Percentiles rank a stretch among this genome's conserved stretches.
Evolutionary conservation across 371 early-diverging fungal genomes (phyloP).

Genomic region (Mucor mucedo): DNA sequence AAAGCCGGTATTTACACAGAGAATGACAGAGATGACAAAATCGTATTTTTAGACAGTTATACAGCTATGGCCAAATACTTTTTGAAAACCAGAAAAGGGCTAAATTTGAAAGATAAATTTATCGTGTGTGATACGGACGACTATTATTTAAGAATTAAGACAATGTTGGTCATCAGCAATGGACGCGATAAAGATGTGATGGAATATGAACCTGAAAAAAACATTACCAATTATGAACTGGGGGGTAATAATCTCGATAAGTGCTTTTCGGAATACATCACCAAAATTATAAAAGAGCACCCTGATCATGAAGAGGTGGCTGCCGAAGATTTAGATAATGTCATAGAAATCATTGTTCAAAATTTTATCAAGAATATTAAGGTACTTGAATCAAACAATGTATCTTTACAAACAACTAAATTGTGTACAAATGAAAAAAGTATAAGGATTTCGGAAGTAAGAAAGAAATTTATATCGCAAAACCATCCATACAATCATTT

Average conservation of each 20-base stretch:
- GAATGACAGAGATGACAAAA: conserved; percentile 14
- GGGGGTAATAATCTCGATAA: not conserved
- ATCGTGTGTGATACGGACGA: conserved; percentile 16
- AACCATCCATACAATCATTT: not conserved
- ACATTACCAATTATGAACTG: not conserved
- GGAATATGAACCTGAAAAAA: not conserved
- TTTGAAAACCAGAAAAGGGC: not conserved
- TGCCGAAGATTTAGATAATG: not conserved
- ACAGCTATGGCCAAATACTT: conserved; percentile 15
- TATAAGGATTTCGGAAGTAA: not conserved
- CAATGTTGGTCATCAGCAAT: conserved; percentile 5
- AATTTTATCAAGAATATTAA: conserved; percentile 4
- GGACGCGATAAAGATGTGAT: conserved; percentile 1
- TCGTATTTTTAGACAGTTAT: conserved; percentile 16
- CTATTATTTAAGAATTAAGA: conserved; percentile 8
- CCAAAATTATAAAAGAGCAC: not conserved
- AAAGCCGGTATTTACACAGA: conserved; percentile 6
- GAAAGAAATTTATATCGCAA: not conserved
- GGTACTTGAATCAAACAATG: not conserved
- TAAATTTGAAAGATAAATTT: not conserved
- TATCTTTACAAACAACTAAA: not conserved
- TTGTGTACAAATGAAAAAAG: not conserved
- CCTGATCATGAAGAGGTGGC: not conserved
- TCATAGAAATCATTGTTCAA: not conserved
- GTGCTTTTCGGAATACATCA: not conserved